Evolutionary conservation across 2,329 filamentous ascomycete species (phyloP).

Genomic region (Ophiostoma himal-ulmi): DNA sequence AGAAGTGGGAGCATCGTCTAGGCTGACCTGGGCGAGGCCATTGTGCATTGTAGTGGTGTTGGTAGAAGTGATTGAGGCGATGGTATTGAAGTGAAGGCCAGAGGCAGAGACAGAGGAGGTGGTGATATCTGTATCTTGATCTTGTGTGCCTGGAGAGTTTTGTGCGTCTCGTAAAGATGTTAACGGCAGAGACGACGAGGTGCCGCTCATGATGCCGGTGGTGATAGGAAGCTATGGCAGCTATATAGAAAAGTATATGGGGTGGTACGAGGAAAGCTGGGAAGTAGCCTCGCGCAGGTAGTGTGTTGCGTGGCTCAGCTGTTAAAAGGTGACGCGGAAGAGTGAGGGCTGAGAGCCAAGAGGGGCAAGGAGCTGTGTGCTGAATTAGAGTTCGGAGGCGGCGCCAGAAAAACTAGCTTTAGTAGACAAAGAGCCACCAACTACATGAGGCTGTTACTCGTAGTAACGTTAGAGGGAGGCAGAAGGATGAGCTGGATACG

Average conservation of each 20-base stretch:
- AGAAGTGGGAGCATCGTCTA: neutral
- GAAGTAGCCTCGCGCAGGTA: neutral
- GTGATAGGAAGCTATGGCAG: neutral
- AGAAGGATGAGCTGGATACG: neutral
- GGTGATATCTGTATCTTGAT: neutral
- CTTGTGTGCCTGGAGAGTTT: neutral
- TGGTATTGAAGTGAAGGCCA: neutral
- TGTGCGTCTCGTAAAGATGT: neutral
- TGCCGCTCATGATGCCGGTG: slow-evolving; percentile 17
- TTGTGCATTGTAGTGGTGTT: neutral
- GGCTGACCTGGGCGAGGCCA: neutral
- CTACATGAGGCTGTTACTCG: neutral
- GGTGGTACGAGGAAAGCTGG: slow-evolving; percentile 1
- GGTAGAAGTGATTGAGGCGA: neutral
- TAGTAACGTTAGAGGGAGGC: neutral
- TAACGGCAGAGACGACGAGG: slow-evolving; percentile 1
- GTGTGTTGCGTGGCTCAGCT: slow-evolving; percentile 4
- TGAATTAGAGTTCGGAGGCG: neutral
- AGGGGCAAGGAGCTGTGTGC: neutral
- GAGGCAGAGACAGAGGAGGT: neutral
- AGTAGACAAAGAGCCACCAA: neutral
- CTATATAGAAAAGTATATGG: neutral
- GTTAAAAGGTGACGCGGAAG: slow-evolving; percentile 6
- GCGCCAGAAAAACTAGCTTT: neutral
- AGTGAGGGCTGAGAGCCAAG: neutral